These are phyloP conservation scores for Phytophthora sojae DNA, from an alignment of 352 stramenopile species.

Conservation along the genomic window DNA sequence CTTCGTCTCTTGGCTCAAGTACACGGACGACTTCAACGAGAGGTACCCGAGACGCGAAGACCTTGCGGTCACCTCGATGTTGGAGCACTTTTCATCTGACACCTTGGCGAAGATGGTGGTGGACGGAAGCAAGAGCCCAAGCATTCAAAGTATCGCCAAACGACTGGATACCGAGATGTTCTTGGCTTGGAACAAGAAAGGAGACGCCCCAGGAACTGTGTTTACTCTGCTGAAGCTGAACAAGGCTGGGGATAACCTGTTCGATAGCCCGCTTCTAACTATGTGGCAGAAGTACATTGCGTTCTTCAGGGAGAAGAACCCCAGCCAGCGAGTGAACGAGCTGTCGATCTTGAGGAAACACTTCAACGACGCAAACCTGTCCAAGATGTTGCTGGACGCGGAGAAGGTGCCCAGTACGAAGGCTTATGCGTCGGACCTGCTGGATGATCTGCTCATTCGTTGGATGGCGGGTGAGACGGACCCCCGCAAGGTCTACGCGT, in stretches of 20 bases:
- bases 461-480: not conserved
- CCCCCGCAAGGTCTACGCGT: not conserved
- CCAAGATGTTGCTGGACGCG: not conserved
- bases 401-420: conserved; percentile 5
- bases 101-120: not conserved
- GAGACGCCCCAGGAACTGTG: not conserved
- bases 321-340: not conserved
- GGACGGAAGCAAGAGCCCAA: not conserved
- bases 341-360: not conserved
- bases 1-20: not conserved
- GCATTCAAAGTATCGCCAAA: not conserved
- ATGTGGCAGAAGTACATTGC: not conserved
- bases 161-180: not conserved
- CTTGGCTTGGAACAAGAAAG: not conserved
- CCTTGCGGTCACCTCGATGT: not conserved
- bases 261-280: not conserved
- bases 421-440: not conserved
- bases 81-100: not conserved
- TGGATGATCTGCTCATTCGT: not conserved
- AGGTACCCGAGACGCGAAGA: not conserved
- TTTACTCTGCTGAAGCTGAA: conserved; percentile 3
- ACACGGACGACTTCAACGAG: not conserved
- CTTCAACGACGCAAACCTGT: not conserved
- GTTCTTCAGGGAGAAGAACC: not conserved
- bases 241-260: not conserved